These are phyloP conservation scores for Kitagawia praeruptora DNA, from an alignment of 129 eudicot species.

Conservation along the genomic window DNA sequence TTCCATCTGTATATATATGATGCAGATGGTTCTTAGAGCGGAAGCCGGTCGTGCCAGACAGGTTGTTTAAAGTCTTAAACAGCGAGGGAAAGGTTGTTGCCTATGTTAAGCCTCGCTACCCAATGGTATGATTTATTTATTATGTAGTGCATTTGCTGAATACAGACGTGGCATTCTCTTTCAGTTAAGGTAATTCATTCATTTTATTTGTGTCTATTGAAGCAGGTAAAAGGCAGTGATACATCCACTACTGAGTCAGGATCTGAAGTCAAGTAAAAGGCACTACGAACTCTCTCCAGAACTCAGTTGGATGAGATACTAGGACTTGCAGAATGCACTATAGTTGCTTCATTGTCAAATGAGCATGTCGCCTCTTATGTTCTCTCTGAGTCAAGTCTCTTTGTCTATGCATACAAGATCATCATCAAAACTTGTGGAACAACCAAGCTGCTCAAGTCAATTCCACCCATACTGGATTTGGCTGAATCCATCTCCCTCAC, in stretches of 20 bases:
- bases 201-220: conserved; percentile 6
- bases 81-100: conserved; percentile 91
- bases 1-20: conserved; percentile 7
- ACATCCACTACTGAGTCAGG: conserved; percentile 96
- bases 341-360: conserved; percentile 45
- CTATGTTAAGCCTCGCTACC: conserved; percentile 72
- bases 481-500: conserved; percentile 29
- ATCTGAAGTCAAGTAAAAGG: no score
- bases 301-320: conserved; percentile 42
- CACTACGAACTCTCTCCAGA: conserved; percentile 39
- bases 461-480: conserved; percentile 39
- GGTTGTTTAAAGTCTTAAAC: conserved; percentile 82
- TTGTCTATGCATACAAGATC: conserved; percentile 48
- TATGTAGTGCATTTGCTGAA: neutral
- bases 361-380: conserved; percentile 43
- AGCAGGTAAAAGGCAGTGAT: conserved; percentile 78
- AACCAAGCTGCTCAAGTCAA: conserved; percentile 48
- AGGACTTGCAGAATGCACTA: conserved; percentile 52
- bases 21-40: conserved; percentile 78
- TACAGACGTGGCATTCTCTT: neutral
- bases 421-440: conserved; percentile 62
- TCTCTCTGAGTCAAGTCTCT: conserved; percentile 56
- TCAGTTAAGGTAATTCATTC: neutral
- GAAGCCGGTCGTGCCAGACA: conserved; percentile 88
- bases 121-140: conserved; percentile 43